phyloP scores from a whole-genome alignment of 2,329 filamentous ascomycete species.

The Aspergillus sp. region DNA sequence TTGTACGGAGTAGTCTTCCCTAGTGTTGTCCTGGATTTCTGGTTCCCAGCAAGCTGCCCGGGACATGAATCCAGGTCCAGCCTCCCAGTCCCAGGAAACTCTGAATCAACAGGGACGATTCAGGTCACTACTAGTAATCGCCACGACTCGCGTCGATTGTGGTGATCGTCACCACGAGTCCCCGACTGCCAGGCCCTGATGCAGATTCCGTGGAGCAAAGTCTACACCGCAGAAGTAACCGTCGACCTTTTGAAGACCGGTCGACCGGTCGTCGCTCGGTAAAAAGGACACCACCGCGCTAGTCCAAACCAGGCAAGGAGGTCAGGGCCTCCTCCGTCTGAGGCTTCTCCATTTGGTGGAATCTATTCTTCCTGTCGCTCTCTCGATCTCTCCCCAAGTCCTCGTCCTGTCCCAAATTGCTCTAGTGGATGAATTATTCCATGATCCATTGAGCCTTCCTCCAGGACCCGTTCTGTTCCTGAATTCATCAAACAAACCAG shows the following conservation, averaged over 20 bases:
- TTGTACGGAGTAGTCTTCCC: slow-evolving; percentile 2
- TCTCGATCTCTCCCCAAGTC: background rate
- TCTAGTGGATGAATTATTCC: slow-evolving; percentile 3
- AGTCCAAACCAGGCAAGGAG: slow-evolving; percentile 13
- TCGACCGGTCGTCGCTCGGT: too few species aligned
- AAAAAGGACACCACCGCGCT: background rate
- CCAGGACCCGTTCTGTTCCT: background rate
- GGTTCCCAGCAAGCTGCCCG: slow-evolving; percentile 7
- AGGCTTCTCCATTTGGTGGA: background rate
- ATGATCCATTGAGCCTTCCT: background rate
- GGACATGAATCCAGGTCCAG: background rate
- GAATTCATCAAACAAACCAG: background rate
- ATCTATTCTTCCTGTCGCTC: background rate
- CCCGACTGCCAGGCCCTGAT: too few species aligned
- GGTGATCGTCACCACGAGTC: background rate
- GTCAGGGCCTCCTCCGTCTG: slow-evolving; percentile 8
- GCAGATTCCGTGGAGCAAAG: too few species aligned
- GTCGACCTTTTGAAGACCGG: too few species aligned
- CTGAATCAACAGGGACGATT: background rate
- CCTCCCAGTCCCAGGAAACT: background rate
- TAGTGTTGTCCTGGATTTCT: background rate
- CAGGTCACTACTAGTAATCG: slow-evolving; percentile 1
- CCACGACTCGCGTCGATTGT: background rate
- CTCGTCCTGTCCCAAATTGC: slow-evolving; percentile 14
- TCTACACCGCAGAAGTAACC: too few species aligned